These are phyloP conservation scores for Candida rishiriensis DNA, from an alignment of 805 yeast species.

Conservation along the genomic window DNA sequence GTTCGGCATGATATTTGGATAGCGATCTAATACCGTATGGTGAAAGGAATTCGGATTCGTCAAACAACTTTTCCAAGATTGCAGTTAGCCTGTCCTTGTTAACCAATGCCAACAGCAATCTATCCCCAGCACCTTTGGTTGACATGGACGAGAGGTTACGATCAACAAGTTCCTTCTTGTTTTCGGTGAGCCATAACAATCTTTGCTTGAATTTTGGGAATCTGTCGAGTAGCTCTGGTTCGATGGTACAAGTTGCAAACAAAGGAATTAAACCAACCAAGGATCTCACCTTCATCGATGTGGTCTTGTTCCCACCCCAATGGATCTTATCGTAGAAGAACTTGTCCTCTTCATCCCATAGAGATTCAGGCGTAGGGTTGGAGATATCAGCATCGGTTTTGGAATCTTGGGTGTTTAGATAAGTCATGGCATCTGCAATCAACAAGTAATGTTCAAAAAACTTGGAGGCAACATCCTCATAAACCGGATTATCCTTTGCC, in stretches of 20 bases:
- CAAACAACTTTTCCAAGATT: conserved; percentile 75
- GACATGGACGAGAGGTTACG: conserved; percentile 85
- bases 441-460: conserved; percentile 89
- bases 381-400: conserved; percentile 19
- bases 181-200: conserved; percentile 76
- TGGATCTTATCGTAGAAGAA: conserved; percentile 88
- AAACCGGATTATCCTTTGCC: conserved; percentile 78
- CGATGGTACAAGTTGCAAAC: conserved; percentile 83
- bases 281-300: conserved; percentile 79
- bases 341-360: conserved; percentile 88
- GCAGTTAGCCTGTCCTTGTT: conserved; percentile 72
- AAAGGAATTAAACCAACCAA: conserved; percentile 89
- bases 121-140: conserved; percentile 73
- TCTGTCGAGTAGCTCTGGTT: conserved; percentile 70
- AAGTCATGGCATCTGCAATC: conserved; percentile 93
- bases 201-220: conserved; percentile 83
- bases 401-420: conserved; percentile 37
- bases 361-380: conserved; percentile 48
- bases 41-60: conserved; percentile 80
- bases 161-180: conserved; percentile 62
- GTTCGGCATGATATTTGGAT: conserved; percentile 77
- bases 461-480: conserved; percentile 91
- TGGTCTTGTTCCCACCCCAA: conserved; percentile 65
- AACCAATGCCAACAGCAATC: conserved; percentile 75
- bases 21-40: conserved; percentile 83